Evolutionary conservation across 106 monocot genomes (phyloP).

Genomic region (Phalaenopsis equestris): DNA sequence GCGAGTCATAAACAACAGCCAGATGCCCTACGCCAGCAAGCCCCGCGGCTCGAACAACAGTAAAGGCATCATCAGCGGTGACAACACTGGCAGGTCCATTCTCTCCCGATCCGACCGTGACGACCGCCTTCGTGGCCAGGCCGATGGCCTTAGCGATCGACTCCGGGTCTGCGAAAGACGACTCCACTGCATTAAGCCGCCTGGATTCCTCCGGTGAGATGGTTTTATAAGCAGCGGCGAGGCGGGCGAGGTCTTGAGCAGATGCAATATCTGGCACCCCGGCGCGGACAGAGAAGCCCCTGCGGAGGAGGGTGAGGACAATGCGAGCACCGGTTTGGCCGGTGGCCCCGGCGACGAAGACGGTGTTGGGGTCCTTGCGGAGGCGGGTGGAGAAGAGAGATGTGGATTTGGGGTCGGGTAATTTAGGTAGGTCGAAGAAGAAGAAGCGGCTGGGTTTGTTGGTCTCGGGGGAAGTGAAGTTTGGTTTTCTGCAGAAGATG

Average conservation of each 20-base stretch:
- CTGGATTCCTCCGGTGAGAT: slow-evolving; percentile 65
- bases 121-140: slow-evolving; percentile 63
- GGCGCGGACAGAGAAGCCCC: slow-evolving; percentile 77
- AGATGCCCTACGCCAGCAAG: slow-evolving; percentile 65
- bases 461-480: neutral
- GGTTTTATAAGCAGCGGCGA: slow-evolving; percentile 74
- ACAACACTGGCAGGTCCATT: slow-evolving; percentile 43
- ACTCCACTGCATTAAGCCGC: slow-evolving; percentile 74
- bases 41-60: slow-evolving; percentile 62
- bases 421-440: slow-evolving; percentile 37
- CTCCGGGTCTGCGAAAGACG: slow-evolving; percentile 41
- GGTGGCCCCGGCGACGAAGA: slow-evolving; percentile 84
- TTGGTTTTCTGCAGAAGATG: slow-evolving; percentile 8
- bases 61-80: slow-evolving; percentile 70
- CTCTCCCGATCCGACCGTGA: slow-evolving; percentile 61
- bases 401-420: slow-evolving; percentile 35
- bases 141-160: slow-evolving; percentile 73
- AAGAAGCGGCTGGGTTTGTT: slow-evolving; percentile 21
- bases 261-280: slow-evolving; percentile 79
- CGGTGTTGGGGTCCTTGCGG: slow-evolving; percentile 76
- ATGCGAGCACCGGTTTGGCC: slow-evolving; percentile 73
- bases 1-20: slow-evolving; percentile 54
- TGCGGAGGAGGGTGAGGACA: slow-evolving; percentile 47
- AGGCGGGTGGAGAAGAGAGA: slow-evolving; percentile 40
- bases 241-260: slow-evolving; percentile 83